Evolutionary conservation across 1,284 basidiomycete genomes (phyloP), one percentile per base, ranked within the genome.

Genomic region (Malassezia globosa): DNA sequence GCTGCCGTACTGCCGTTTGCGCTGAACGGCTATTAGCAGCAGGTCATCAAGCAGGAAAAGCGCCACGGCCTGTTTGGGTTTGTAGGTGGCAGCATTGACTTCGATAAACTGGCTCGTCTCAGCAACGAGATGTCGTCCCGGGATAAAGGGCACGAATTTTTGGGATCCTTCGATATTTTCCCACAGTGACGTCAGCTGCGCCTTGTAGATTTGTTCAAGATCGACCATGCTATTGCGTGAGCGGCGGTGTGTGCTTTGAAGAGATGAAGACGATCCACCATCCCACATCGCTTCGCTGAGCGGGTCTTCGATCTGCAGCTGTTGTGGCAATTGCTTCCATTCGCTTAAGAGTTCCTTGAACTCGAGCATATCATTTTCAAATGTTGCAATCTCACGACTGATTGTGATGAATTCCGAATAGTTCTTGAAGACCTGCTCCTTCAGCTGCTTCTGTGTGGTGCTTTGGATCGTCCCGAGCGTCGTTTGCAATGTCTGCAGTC

Each of bases 291-390:
- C 41, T n/a, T 49, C 40, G 24, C 34, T 29, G 21, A 51, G 19
- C 0, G 57, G 52, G 36, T 68, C 64, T 22, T 66, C 61, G 7
- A 66, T 39, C 42, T 67, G 59, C 5, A 69, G 54, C 18, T 60
- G 60, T 13, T 63, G 61, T 0, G 65, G 67, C 8, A 70, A 50
- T 26, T 56, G 51, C 52, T 62, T 89, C 84, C 90, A 97, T 66
- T 97, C 94, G 13, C 83, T 82, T 1, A 97, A 77, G 3, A 85
- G 80, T 52, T 92, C 87, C 70, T 95, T 96, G 69, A 97, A 81
- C 68, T 96, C 90, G 29, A 96, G 79, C 85, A 96, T 87, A 71
- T 96, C 90, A 69, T 92, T 95, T 75, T 97, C 92, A 10, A 99
- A 78, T 0, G 85, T 84, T 6, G 86, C 84, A 38, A 97, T 92